Evolutionary conservation across 805 yeast genomes (phyloP), one percentile per base, ranked within the genome.

Genomic region (Candida boleticola): DNA sequence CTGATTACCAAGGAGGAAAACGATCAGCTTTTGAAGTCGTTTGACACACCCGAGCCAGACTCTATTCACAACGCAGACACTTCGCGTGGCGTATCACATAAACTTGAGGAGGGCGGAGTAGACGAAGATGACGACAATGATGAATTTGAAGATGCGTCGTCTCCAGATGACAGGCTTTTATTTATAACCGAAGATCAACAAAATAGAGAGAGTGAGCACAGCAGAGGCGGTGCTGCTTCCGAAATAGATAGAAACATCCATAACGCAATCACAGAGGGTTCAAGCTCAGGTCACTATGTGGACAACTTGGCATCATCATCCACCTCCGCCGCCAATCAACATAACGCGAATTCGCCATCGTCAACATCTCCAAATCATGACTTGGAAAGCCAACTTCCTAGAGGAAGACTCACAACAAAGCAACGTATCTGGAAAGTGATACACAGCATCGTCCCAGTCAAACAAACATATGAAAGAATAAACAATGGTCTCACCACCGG

Each of bases 401-500:
- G 16, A 3, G 22, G 43, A 18, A 36, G 52, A 16, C 50, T 67
- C 14, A 54, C 71, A 4, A 50, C 64, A 4, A 53, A 48, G 19
- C 61, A 61, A 41, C 51, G 73, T 16, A 49, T 64, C 17, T 45
- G 57, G 39, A 63, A 63, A 41, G 68, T 63, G 7, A 43, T 64
- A 6, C 54, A 61, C 41, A 63, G 57, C 33, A 44, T 69, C 7
- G 46, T 69, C n/a, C 73, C 74, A 3, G 54, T 70, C 33, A 61
- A 51, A 39, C 73, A 68, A 41, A 70, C 75, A 5, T 70, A 70
- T 45, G 73, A 70, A 40, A 50, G 74, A 26, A 60, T 70, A 23
- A 61, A 61, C 44, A 70, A 70, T 46, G 75, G 75, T 3, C 41
- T 68, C 19, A 49, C 58, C 31, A 68, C 73, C 3, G 74, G 74